Evolutionary conservation across 2,329 filamentous ascomycete species (phyloP).

Genomic region (Penicillium olsonii): DNA sequence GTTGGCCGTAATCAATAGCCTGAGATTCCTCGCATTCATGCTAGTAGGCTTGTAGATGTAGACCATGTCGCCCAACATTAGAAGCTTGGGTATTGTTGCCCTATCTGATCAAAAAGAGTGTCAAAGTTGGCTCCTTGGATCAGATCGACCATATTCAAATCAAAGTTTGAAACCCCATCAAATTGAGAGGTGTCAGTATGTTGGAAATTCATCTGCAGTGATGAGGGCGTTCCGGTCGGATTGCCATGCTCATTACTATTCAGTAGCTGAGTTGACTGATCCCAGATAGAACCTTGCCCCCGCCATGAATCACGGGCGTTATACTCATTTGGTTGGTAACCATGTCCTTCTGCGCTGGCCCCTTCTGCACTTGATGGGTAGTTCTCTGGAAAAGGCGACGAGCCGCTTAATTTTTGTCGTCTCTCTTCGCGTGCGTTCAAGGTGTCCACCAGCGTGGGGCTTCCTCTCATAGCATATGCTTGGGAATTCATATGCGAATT

Average conservation of each 20-base stretch:
- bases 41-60: neutral
- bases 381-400: neutral
- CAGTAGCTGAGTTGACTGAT: neutral
- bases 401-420: neutral
- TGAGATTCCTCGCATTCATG: neutral
- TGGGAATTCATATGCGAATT: slow-evolving; percentile 3
- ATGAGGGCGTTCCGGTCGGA: neutral
- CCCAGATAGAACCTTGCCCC: neutral
- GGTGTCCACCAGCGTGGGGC: neutral
- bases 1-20: neutral
- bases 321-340: neutral
- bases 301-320: neutral
- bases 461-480: slow-evolving; percentile 11
- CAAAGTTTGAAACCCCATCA: slow-evolving; percentile 25
- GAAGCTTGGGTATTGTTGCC: slow-evolving; percentile 35
- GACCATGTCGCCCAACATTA: slow-evolving; percentile 4
- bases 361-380: slow-evolving; percentile 1
- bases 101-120: slow-evolving; percentile 34
- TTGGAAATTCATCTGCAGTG: slow-evolving; percentile 14
- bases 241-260: slow-evolving; percentile 1
- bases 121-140: slow-evolving; percentile 36
- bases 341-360: neutral
- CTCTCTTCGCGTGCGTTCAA: slow-evolving; percentile 3
- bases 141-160: slow-evolving; percentile 36
- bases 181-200: slow-evolving; percentile 1